These are phyloP conservation scores for Oryza nivara DNA, from an alignment of 176 grass and related monocot genomes.

Conservation along the genomic window DNA sequence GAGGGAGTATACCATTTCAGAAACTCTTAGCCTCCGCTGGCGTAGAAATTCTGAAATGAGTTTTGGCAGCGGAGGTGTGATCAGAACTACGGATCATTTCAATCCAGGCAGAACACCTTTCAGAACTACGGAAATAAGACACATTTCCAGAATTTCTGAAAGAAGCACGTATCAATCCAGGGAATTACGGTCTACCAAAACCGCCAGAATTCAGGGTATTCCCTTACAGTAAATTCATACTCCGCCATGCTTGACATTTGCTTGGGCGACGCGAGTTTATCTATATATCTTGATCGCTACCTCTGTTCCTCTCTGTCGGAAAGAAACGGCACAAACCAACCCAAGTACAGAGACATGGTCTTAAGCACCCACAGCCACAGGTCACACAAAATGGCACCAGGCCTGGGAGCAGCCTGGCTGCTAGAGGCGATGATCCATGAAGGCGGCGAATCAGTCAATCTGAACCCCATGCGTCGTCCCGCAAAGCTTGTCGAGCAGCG, in stretches of 20 bases:
- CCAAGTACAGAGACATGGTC: neutral
- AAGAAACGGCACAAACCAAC: neutral
- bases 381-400: neutral
- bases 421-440: neutral
- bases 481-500: conserved; percentile 54
- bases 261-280: neutral
- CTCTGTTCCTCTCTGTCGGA: neutral
- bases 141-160: neutral
- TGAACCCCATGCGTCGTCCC: conserved; percentile 84
- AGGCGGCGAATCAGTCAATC: conserved; percentile 40
- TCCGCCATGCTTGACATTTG: neutral
- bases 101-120: neutral
- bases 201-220: neutral
- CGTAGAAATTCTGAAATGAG: neutral
- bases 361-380: neutral
- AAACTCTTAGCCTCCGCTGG: too few species aligned
- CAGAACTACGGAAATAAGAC: neutral
- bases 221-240: neutral
- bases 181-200: conserved; percentile 1
- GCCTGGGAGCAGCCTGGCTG: neutral
- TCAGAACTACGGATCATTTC: neutral
- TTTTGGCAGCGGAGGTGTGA: neutral
- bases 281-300: neutral
- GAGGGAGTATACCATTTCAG: too few species aligned
- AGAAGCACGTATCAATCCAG: neutral